Percentiles rank a stretch among this genome's conserved stretches.
Evolutionary conservation across 805 yeast genomes (phyloP).

Genomic region (Komagataella kurtzmanii): DNA sequence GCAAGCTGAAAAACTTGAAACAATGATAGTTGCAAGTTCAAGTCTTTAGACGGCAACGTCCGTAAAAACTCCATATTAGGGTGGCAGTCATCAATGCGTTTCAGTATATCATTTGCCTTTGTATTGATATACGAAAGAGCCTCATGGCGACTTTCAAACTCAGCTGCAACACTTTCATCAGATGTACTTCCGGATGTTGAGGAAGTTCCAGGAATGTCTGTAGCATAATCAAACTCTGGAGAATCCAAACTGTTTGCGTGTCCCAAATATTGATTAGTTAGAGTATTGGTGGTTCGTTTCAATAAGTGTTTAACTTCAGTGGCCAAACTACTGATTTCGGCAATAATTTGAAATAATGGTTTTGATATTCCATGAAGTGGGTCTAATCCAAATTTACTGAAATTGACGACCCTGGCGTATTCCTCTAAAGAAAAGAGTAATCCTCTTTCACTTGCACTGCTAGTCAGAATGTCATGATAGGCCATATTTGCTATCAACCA

Average conservation of each 20-base stretch:
- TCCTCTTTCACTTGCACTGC: conserved; percentile 44
- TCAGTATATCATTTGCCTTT: conserved; percentile 28
- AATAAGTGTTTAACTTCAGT: conserved; percentile 31
- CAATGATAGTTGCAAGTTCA: conserved; percentile 52
- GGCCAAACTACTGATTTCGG: conserved; percentile 52
- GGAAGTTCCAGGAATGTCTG: background rate
- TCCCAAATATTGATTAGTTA: conserved; percentile 7
- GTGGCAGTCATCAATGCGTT: conserved; percentile 29
- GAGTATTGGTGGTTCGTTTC: conserved; percentile 13
- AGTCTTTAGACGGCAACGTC: conserved; percentile 25
- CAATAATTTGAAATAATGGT: conserved; percentile 51
- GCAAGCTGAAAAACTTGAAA: conserved; percentile 64
- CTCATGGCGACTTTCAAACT: conserved; percentile 14
- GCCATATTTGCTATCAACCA: conserved; percentile 72
- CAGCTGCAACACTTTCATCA: conserved; percentile 1
- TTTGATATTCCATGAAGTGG: conserved; percentile 66
- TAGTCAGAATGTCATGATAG: conserved; percentile 65
- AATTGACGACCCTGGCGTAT: conserved; percentile 37
- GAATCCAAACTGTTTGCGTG: conserved; percentile 3
- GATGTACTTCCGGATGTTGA: background rate
- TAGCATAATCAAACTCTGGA: conserved; percentile 7
- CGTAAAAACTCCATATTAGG: conserved; percentile 39
- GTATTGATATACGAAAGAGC: conserved; percentile 20
- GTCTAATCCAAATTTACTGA: conserved; percentile 34
- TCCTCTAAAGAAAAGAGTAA: conserved; percentile 51